These are phyloP conservation scores for Ceratocystis papillata DNA, from an alignment of 2,329 filamentous ascomycete species.

Conservation along the genomic window DNA sequence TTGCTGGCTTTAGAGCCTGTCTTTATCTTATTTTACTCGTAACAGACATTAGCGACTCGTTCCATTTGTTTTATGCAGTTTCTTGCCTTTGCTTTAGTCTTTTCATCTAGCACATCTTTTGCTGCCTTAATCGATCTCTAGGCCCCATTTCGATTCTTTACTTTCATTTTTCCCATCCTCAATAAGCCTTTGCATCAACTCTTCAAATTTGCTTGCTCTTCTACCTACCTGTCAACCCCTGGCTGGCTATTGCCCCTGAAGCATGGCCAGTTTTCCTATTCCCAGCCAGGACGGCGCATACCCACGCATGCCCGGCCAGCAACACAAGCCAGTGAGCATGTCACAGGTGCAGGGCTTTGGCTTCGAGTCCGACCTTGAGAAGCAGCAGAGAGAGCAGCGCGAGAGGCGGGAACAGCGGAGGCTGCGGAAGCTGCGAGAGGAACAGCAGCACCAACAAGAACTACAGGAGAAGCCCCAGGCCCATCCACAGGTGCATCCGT, in stretches of 20 bases:
- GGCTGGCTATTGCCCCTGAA: constrained; percentile 7
- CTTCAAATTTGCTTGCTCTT: too few relatives aligned
- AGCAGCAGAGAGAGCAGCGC: constrained; percentile 16
- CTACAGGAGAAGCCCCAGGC: constrained; percentile 10
- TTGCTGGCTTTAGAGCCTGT: neutral
- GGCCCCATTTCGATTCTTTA: neutral
- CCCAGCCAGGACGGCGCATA: constrained; percentile 21
- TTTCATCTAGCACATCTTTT: neutral
- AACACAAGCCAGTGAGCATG: constrained; percentile 1
- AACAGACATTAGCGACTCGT: neutral
- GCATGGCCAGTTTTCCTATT: constrained; percentile 12
- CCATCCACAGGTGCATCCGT: neutral
- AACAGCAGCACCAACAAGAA: constrained; percentile 5
- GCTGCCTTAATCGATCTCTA: neutral
- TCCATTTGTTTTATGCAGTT: neutral
- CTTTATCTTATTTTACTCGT: neutral
- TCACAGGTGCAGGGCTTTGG: constrained; percentile 19
- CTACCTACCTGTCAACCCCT: neutral
- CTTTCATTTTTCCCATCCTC: neutral
- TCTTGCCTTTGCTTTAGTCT: neutral
- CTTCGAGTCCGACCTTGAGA: constrained; percentile 15
- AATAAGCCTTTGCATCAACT: neutral
- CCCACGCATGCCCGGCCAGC: constrained; percentile 19
- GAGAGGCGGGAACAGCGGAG: constrained; percentile 7
- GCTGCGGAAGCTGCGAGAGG: constrained; percentile 10